These are phyloP conservation scores for Trametes gibbosa DNA, from an alignment of 768 basidiomycete genomes.

Conservation along the genomic window DNA sequence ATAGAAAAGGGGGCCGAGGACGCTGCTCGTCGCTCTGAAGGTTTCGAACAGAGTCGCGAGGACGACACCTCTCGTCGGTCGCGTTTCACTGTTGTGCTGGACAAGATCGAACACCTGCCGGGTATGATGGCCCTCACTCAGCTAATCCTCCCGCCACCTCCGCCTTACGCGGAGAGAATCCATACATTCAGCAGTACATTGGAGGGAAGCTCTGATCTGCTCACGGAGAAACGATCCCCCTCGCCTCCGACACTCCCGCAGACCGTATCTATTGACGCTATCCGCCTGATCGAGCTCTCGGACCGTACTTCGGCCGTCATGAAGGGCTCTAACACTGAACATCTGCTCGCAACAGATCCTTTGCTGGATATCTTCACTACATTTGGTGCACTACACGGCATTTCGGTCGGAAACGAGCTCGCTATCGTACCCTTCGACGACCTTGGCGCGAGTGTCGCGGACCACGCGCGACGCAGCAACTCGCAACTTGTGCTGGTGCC, in stretches of 20 bases:
- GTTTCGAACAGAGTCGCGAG: constrained; percentile 3
- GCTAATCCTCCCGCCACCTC: constrained; percentile 55
- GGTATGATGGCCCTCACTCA: constrained; percentile 89
- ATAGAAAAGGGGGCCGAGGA: constrained; percentile 35
- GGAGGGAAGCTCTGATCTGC: background rate
- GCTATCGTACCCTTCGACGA: constrained; percentile 78
- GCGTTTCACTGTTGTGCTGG: constrained; percentile 82
- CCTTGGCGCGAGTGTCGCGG: constrained; percentile 63
- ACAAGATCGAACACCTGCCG: constrained; percentile 86
- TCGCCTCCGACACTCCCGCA: constrained; percentile 4
- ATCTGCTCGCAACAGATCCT: constrained; percentile 69
- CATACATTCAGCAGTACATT: background rate
- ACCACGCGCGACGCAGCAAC: constrained; percentile 55
- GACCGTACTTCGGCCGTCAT: constrained; percentile 66
- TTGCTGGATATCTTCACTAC: constrained; percentile 71
- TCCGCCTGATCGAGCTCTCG: constrained; percentile 83
- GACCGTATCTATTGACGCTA: constrained; percentile 60
- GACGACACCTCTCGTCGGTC: constrained; percentile 40
- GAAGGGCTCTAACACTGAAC: constrained; percentile 62
- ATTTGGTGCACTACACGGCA: constrained; percentile 69
- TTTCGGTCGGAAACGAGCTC: constrained; percentile 62
- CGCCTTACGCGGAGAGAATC: constrained; percentile 9
- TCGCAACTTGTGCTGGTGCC: constrained; percentile 82
- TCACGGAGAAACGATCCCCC: constrained; percentile 1
- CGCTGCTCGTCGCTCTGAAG: background rate